Evolutionary conservation across 2,329 filamentous ascomycete species (phyloP).

Genomic region (Colletotrichum sp.): DNA sequence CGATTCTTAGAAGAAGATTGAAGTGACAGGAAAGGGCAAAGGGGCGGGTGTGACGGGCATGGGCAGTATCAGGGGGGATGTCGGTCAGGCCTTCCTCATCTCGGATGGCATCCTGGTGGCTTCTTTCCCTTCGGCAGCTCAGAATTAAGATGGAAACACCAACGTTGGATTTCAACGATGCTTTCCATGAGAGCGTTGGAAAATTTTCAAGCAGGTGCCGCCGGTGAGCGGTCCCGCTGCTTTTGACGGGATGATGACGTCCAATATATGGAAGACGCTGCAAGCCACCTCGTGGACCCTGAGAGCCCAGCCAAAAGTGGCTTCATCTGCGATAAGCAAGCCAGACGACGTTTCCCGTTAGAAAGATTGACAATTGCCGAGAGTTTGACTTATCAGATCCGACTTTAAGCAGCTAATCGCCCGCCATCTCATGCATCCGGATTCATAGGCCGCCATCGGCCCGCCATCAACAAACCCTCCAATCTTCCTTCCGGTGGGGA

Average conservation of each 20-base stretch:
- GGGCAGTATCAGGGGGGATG: not conserved
- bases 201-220: not conserved
- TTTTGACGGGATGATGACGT: not conserved
- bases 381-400: not conserved
- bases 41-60: not conserved
- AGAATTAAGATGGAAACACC: not conserved
- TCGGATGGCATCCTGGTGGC: not conserved
- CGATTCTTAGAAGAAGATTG: not conserved
- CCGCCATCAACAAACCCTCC: not conserved
- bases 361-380: not conserved
- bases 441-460: not conserved
- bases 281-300: not conserved
- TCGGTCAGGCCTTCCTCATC: not conserved
- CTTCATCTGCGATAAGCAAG: not conserved
- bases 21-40: not conserved
- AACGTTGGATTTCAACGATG: not conserved
- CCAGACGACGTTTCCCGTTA: not conserved
- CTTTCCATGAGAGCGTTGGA: not conserved
- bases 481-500: not conserved
- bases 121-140: not conserved
- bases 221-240: not conserved
- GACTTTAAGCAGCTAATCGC: not conserved
- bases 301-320: not conserved
- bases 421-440: not conserved
- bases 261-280: not conserved